Evolutionary conservation across 2,329 filamentous ascomycete genomes (phyloP), one percentile per base, ranked within the genome.

Genomic region (Paracoccidioides lutzii): DNA sequence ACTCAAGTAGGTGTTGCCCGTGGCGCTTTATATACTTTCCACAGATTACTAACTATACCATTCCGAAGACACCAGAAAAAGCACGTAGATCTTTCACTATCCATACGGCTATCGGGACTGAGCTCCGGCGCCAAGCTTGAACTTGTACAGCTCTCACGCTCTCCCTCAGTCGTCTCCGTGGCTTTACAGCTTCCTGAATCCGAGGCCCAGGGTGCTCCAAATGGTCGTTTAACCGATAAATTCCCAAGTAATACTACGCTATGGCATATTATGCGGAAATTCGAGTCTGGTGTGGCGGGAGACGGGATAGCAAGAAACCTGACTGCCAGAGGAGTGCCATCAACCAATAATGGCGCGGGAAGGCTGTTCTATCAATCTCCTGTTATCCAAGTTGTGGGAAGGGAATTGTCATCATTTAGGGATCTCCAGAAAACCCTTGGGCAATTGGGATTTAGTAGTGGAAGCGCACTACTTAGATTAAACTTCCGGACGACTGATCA

Each of bases 351-450:
- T 41, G 76, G 73, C 57, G 81, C 77, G 4, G 91, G 90, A 4
- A 82, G 90, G 67, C 73, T 98, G 53, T 87, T 85, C 69, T 96
- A 96, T 65, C 88, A 97, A 71, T 85, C 83, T 60, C 93, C 93
- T 0, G 83, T 90, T 14, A 72, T 97, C 55, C 85, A 90, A 60
- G 81, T 95, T 59, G 85, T 95, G 79, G 88, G 86, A 8, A 80
- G 88, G 63, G 88, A 91, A 62, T 72, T 95, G 14, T 79, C 84
- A 2, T 83, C 81, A 0, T 88, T 97, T 63, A 76, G 77, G 15
- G 90, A 94, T 64, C 78, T 97, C 57, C 89, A 96, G 69, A 95
- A 95, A 76, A 90, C 88, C 0, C 72, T 98, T 48, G 84, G 83
- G 4, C 88, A 95, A 68, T 74, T 97, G 15, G 93, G 93, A 0